A percentile compares a stretch with the other conserved stretches of the same genome.
These are phyloP conservation scores for Candida germanica DNA, from an alignment of 805 yeast species.

Conservation along the genomic window DNA sequence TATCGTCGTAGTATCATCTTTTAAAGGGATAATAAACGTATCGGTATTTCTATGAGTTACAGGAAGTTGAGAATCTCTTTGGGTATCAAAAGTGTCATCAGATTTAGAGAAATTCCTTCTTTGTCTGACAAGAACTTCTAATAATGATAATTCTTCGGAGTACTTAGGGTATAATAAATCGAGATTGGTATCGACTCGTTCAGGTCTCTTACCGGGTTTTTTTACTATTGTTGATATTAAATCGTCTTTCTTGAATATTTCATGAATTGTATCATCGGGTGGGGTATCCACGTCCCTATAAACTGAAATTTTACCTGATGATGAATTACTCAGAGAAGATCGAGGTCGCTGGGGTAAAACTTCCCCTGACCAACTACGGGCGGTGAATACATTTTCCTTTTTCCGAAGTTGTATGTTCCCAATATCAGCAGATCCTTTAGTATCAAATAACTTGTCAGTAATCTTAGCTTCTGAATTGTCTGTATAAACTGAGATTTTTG, in stretches of 20 bases:
- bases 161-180: constrained; percentile 48
- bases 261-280: constrained; percentile 7
- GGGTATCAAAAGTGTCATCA: constrained; percentile 2
- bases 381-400: constrained; percentile 60
- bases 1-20: constrained; percentile 8
- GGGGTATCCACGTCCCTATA: constrained; percentile 20
- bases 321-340: constrained; percentile 11
- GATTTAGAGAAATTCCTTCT: constrained; percentile 21
- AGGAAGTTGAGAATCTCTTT: background rate
- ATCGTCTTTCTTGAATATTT: constrained; percentile 6
- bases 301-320: constrained; percentile 30
- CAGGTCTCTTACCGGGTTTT: constrained; percentile 57
- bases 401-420: constrained; percentile 49
- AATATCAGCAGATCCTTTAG: constrained; percentile 37
- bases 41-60: constrained; percentile 3
- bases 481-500: constrained; percentile 40
- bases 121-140: constrained; percentile 59
- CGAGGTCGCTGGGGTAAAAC: constrained; percentile 41
- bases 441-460: constrained; percentile 21
- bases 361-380: constrained; percentile 67
- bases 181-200: constrained; percentile 57
- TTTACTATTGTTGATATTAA: constrained; percentile 44
- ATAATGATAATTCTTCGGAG: constrained; percentile 55
- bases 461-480: constrained; percentile 25
- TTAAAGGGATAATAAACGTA: constrained; percentile 33